Conservation (phyloP, 2,329 filamentous ascomycete species). For the Fusarium equiseti region DNA sequence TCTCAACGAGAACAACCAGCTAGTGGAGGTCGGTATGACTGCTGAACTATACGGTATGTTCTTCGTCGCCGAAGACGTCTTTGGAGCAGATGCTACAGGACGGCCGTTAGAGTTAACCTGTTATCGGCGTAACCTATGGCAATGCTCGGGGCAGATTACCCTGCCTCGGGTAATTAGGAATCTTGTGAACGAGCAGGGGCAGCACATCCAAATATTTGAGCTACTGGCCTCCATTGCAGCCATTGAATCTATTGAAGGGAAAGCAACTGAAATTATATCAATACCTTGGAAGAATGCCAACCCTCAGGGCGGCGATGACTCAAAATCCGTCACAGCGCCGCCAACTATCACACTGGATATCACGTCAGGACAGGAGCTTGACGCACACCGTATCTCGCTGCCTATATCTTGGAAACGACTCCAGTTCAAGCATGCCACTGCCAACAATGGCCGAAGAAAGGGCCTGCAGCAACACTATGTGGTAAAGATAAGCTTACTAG, state of each 20-base stretch:
- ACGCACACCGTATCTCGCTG: conserved; percentile 81
- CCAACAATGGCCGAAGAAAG: conserved; percentile 94
- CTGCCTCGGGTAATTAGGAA: conserved; percentile 79
- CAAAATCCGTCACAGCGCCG: conserved; percentile 63
- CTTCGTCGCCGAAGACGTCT: conserved; percentile 86
- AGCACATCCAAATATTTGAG: conserved; percentile 80
- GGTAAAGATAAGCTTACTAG: conserved; percentile 85
- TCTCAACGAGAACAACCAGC: conserved; percentile 73
- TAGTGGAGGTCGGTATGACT: conserved; percentile 73
- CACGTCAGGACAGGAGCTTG: conserved; percentile 73
- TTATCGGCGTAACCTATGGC: conserved; percentile 94
- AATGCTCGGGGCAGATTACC: conserved; percentile 89
- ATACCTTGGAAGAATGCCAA: conserved; percentile 92
- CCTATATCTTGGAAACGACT: conserved; percentile 93
- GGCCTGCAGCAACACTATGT: conserved; percentile 96
- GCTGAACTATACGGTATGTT: conserved; percentile 91
- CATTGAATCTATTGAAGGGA: conserved; percentile 91
- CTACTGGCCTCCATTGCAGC: conserved; percentile 86
- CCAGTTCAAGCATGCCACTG: conserved; percentile 95
- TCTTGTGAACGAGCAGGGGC: conserved; percentile 79
- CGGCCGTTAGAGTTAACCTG: conserved; percentile 87
- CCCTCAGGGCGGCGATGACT: conserved; percentile 64
- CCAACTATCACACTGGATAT: conserved; percentile 68
- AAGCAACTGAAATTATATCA: conserved; percentile 91
- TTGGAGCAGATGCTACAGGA: conserved; percentile 68